Percentiles rank a stretch among this genome's conserved stretches.
phyloP scores from a whole-genome alignment of 2,329 filamentous ascomycete genomes.

The Trichoderma pleuroti region DNA sequence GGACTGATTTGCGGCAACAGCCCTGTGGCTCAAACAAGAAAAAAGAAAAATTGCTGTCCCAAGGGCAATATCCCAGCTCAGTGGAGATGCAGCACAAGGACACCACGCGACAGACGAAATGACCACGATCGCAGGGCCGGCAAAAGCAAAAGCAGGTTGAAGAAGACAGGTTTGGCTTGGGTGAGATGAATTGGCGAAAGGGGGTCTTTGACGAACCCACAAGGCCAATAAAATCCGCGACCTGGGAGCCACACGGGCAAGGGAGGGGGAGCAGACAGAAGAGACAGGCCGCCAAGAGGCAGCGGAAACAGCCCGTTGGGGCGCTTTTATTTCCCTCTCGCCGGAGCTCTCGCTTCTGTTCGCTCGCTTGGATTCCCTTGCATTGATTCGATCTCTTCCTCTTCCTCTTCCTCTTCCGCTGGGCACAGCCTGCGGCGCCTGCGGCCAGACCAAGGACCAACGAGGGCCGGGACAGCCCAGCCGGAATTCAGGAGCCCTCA shows the following conservation, averaged over 20 bases:
- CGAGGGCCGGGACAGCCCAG: not conserved
- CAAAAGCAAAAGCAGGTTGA: conserved; percentile 13
- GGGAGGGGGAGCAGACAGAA: not conserved
- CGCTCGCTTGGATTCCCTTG: not conserved
- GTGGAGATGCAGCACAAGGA: conserved; percentile 17
- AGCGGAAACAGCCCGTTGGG: not conserved
- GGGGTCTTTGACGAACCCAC: conserved; percentile 10
- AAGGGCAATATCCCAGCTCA: conserved; percentile 1
- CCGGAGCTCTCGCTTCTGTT: not conserved
- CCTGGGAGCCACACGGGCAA: not conserved
- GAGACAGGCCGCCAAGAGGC: not conserved
- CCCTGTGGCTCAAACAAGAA: not conserved
- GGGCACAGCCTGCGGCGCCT: conserved; percentile 9
- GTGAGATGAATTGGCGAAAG: conserved; percentile 16
- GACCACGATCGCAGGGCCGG: conserved; percentile 14
- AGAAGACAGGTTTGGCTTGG: conserved; percentile 11
- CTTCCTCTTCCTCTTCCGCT: not conserved
- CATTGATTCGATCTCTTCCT: not conserved
- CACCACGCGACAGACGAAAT: conserved; percentile 9
- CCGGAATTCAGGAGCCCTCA: conserved; percentile 10
- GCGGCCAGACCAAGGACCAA: conserved; percentile 2
- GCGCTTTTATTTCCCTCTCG: not conserved
- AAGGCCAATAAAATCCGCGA: conserved; percentile 1
- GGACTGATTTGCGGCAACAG: not conserved
- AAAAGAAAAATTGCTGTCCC: not conserved